These are phyloP conservation scores for Termitomyces bulborhizus DNA, from an alignment of 768 basidiomycete species.

Conservation along the genomic window DNA sequence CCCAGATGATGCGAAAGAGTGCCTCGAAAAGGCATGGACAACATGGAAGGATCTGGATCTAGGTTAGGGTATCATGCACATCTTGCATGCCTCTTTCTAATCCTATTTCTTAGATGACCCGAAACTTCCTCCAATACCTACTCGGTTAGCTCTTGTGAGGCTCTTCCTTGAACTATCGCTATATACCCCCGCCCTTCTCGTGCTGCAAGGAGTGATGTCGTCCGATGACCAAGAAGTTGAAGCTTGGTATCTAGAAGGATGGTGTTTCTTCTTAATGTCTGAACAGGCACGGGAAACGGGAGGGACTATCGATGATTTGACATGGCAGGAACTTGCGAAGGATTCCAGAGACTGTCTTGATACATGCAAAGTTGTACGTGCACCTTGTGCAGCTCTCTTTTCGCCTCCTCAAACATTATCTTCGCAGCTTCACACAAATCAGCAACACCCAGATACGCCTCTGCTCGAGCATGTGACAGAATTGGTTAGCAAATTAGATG, in stretches of 20 bases:
- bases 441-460: conserved; percentile 71
- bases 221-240: conserved; percentile 84
- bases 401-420: conserved; percentile 2
- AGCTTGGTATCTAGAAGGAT: conserved; percentile 93
- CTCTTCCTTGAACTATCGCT: conserved; percentile 73
- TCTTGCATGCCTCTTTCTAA: neutral
- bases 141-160: conserved; percentile 69
- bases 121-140: conserved; percentile 63
- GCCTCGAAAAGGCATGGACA: conserved; percentile 62
- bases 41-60: conserved; percentile 65
- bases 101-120: conserved; percentile 46
- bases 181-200: conserved; percentile 65
- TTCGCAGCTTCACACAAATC: conserved; percentile 57
- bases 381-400: conserved; percentile 1
- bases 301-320: conserved; percentile 44
- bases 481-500: conserved; percentile 62
- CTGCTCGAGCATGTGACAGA: conserved; percentile 73
- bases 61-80: conserved; percentile 19
- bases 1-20: conserved; percentile 72
- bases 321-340: conserved; percentile 72
- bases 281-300: conserved; percentile 60
- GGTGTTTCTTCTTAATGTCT: conserved; percentile 84
- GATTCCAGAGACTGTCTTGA: conserved; percentile 80
- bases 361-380: conserved; percentile 72
- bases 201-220: conserved; percentile 74